Evolutionary conservation across 805 yeast genomes (phyloP).

Genomic region (Saccharomyces kudriavzevii): DNA sequence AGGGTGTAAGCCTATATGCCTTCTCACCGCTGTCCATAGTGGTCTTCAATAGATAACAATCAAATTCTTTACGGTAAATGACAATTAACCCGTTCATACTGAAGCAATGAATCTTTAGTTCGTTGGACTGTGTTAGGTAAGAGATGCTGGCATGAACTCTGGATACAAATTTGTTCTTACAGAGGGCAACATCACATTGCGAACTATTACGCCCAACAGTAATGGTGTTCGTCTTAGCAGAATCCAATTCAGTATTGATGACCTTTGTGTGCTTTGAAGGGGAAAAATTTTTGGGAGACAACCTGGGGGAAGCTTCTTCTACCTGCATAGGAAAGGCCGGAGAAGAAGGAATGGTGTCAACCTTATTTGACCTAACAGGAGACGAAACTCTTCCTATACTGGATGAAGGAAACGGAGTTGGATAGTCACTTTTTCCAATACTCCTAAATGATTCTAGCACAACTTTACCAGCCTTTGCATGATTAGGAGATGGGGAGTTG

Average conservation of each 20-base stretch:
- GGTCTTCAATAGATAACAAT: slow-evolving; percentile 26
- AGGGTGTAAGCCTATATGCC: not conserved
- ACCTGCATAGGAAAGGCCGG: not conserved
- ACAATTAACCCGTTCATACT: slow-evolving; percentile 79
- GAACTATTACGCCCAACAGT: slow-evolving; percentile 27
- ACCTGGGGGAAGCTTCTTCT: not conserved
- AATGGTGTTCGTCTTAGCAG: slow-evolving; percentile 13
- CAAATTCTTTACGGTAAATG: slow-evolving; percentile 44
- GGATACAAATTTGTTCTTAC: slow-evolving; percentile 28
- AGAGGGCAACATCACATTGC: slow-evolving; percentile 27
- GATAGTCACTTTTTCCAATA: slow-evolving; percentile 35
- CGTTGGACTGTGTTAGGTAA: slow-evolving; percentile 34
- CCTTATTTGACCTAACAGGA: slow-evolving; percentile 18
- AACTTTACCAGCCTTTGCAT: not conserved
- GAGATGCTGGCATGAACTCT: slow-evolving; percentile 31
- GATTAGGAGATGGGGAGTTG: not conserved
- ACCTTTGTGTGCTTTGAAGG: not conserved
- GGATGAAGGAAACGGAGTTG: slow-evolving; percentile 70
- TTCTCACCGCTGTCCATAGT: slow-evolving; percentile 3
- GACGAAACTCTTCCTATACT: slow-evolving; percentile 39
- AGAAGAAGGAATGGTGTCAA: slow-evolving; percentile 1
- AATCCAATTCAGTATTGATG: slow-evolving; percentile 12
- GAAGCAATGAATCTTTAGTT: slow-evolving; percentile 53
- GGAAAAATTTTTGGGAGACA: not conserved
- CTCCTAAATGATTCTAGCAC: not conserved